Evolutionary conservation across 148 eudicot genomes (phyloP).

Genomic region (Arbutus unedo): DNA sequence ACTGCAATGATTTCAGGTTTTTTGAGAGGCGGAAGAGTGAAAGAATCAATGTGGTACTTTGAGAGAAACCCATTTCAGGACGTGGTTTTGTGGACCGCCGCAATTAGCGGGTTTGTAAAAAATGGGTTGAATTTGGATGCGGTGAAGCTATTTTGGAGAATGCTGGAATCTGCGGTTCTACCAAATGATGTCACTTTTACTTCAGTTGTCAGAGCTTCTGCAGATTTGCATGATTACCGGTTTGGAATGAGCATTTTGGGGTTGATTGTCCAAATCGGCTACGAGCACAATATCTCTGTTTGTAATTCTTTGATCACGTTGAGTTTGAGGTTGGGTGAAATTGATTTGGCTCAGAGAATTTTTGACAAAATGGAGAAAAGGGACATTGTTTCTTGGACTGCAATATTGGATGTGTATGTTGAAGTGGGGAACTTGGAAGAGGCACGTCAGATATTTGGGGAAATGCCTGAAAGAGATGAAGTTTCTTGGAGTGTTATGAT

Average conservation of each 20-base stretch:
- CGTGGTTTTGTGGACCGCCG: constrained; percentile 41
- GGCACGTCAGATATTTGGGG: constrained; percentile 49
- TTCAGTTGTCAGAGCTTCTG: constrained; percentile 39
- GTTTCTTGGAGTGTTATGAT: constrained; percentile 65
- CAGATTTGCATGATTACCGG: constrained; percentile 24
- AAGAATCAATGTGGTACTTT: constrained; percentile 35
- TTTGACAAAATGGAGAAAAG: constrained; percentile 38
- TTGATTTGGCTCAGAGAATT: constrained; percentile 34
- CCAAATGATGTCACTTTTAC: constrained; percentile 53
- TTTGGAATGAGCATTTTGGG: constrained; percentile 41
- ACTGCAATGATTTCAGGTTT: constrained; percentile 44
- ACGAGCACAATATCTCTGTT: constrained; percentile 34
- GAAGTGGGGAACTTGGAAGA: constrained; percentile 40
- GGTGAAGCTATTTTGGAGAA: constrained; percentile 28
- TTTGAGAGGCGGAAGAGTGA: constrained; percentile 33
- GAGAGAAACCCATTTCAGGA: constrained; percentile 35
- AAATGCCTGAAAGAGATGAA: constrained; percentile 53
- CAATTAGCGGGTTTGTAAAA: constrained; percentile 42
- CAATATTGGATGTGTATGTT: constrained; percentile 48
- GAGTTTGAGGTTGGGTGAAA: constrained; percentile 32
- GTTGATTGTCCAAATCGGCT: constrained; percentile 41
- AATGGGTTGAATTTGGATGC: constrained; percentile 39
- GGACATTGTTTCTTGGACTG: constrained; percentile 63
- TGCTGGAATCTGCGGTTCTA: constrained; percentile 35
- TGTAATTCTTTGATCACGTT: constrained; percentile 46